These are phyloP conservation scores for Ilyonectria robusta DNA, from an alignment of 2,329 filamentous ascomycete species.

Conservation along the genomic window DNA sequence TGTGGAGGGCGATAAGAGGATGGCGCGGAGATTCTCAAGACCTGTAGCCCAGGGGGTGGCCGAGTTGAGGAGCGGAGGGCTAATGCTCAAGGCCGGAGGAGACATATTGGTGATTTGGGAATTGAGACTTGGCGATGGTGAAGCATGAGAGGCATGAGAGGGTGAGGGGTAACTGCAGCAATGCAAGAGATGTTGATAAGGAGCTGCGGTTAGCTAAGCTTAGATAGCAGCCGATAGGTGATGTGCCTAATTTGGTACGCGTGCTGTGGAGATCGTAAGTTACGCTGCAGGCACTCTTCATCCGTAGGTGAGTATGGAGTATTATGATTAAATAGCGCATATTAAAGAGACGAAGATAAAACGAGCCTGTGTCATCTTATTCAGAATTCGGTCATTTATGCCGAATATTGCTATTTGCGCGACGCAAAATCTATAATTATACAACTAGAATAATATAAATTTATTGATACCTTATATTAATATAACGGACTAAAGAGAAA, in stretches of 20 bases:
- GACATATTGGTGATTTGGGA: conserved; percentile 31
- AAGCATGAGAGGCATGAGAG: neutral
- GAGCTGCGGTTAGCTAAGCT: conserved; percentile 1
- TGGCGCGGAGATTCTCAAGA: conserved; percentile 69
- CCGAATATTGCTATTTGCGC: too few relatives aligned
- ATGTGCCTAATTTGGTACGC: neutral
- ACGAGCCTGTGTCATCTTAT: too few relatives aligned
- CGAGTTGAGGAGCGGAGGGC: conserved; percentile 80
- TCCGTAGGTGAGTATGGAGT: too few relatives aligned
- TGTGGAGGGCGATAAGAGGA: conserved; percentile 74
- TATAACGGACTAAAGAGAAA: too few relatives aligned
- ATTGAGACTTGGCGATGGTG: neutral
- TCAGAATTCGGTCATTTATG: too few relatives aligned
- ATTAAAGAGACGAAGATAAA: too few relatives aligned
- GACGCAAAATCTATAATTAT: too few relatives aligned
- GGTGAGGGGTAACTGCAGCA: conserved; percentile 5
- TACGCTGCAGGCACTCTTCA: too few relatives aligned
- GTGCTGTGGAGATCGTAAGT: neutral
- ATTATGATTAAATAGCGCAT: too few relatives aligned
- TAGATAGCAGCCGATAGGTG: neutral
- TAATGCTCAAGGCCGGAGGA: conserved; percentile 60
- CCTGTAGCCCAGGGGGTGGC: conserved; percentile 83
- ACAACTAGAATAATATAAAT: too few relatives aligned
- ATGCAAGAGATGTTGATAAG: neutral
- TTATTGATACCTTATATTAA: too few relatives aligned